Evolutionary conservation across 306 rosid species (phyloP), one percentile per base, ranked within the genome.

Genomic region (Erythrophleum fordii): DNA sequence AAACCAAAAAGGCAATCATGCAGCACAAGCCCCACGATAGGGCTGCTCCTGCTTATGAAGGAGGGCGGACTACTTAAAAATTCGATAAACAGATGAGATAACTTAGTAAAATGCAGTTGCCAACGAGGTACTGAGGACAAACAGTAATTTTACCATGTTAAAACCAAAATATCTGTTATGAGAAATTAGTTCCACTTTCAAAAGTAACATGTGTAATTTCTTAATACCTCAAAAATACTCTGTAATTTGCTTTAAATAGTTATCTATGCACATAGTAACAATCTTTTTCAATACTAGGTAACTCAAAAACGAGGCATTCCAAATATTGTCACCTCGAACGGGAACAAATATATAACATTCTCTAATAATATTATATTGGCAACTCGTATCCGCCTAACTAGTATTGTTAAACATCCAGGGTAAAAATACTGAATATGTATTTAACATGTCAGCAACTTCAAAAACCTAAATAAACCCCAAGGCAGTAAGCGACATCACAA

Each of bases 391-490:
- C 49, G 18, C 51, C 77, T 20, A 5, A 35, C 69, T 68, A 23
- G 29, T 68, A 56, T 22, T n/a, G 80, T 66, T 72, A 67, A 23
- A 75, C 39, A 69, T 44, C 81, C 39, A 76, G 41, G 41, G 53
- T 11, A 48, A 74, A 70, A 37, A 72, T 34, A 5, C 80, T 9
- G 14, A 39, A 62, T 60, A 53, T 5, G n/a, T 31, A 62, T 46
- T n/a, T 10, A 56, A 85, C 75, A 45, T 35, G 64, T 56, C 77
- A 77, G 70, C 67, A 55, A 70, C 81, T 76, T 73, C 51, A 41
- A 37, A 60, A 82, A 13, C 72, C 67, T 2, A 69, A 46, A 39
- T 46, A 17, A 46, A 44, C 75, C 79, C 11, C 20, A 25, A 49
- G 23, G 46, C 18, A 61, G 62, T 41, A 62, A 12, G 46, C 62